Conservation (phyloP, 306 rosid genomes). For the Mimosa pudica region DNA sequence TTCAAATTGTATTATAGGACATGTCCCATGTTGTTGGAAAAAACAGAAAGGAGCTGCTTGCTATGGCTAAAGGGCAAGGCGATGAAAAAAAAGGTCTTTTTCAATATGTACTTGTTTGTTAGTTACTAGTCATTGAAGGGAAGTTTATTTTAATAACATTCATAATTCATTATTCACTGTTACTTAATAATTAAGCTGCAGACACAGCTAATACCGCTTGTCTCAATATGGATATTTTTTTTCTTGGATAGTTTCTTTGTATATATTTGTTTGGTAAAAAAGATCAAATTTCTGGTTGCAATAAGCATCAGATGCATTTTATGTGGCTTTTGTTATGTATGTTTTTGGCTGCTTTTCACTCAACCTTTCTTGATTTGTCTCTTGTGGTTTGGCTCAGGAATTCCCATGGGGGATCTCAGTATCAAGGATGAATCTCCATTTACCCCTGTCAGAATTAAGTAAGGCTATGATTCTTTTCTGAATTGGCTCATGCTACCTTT, state of each 20-base stretch:
- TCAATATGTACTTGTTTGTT: conserved; percentile 10
- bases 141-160: conserved; percentile 5
- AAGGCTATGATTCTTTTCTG: conserved; percentile 39
- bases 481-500: conserved; percentile 26
- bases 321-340: conserved; percentile 32
- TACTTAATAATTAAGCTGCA: conserved; percentile 6
- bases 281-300: conserved; percentile 27
- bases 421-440: conserved; percentile 80
- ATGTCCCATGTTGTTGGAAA: conserved; percentile 97
- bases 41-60: conserved; percentile 94
- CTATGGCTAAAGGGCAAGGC: conserved; percentile 92
- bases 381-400: conserved; percentile 50
- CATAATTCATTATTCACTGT: neutral
- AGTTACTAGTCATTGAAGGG: conserved; percentile 4
- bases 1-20: conserved; percentile 56
- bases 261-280: conserved; percentile 11
- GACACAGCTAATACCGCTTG: conserved; percentile 12
- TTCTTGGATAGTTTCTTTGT: conserved; percentile 16
- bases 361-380: conserved; percentile 11
- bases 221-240: conserved; percentile 13
- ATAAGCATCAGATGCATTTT: neutral
- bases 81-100: conserved; percentile 91
- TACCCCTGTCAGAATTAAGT: conserved; percentile 87
- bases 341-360: conserved; percentile 22
- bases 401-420: conserved; percentile 72